Percentiles rank a stretch among this genome's conserved stretches.
These are phyloP conservation scores for Globisporangium canariense DNA, from an alignment of 352 stramenopile species.

Conservation along the genomic window DNA sequence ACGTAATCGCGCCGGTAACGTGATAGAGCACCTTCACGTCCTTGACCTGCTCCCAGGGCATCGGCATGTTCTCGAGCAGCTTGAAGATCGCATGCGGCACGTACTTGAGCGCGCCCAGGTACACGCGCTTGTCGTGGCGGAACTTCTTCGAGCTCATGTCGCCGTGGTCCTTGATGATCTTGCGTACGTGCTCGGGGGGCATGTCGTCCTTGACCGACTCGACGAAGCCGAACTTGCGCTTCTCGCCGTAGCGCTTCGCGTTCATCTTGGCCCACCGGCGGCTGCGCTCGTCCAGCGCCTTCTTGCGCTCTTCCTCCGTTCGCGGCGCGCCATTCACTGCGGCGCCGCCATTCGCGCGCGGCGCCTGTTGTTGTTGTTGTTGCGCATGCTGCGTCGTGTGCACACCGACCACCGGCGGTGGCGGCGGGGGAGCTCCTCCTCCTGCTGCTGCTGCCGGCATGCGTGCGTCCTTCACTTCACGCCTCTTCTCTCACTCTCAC, in stretches of 20 bases:
- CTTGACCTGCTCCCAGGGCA: conserved; percentile 99
- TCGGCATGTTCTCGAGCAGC: conserved; percentile 99
- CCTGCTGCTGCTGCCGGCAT: conserved; percentile 5
- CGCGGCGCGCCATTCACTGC: conserved; percentile 12
- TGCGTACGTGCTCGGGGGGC: conserved; percentile 97
- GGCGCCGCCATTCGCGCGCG: conserved; percentile 1
- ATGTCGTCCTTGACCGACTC: conserved; percentile 91
- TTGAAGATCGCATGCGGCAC: conserved; percentile 99
- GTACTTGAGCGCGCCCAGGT: conserved; percentile 99
- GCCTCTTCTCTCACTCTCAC: neutral
- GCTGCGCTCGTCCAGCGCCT: conserved; percentile 76
- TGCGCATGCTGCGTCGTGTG: conserved; percentile 7
- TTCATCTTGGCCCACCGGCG: conserved; percentile 89
- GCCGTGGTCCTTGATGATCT: conserved; percentile 99
- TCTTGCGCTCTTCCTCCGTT: conserved; percentile 55
- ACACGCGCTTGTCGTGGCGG: conserved; percentile 98
- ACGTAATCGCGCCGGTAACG: conserved; percentile 98
- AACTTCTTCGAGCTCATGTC: conserved; percentile 99
- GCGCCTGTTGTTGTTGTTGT: conserved; percentile 8
- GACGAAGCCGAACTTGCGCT: conserved; percentile 93
- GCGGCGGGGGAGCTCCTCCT: conserved; percentile 15
- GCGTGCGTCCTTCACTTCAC: conserved; percentile 1
- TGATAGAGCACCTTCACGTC: conserved; percentile 99
- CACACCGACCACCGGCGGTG: conserved; percentile 24
- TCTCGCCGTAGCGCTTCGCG: conserved; percentile 93